phyloP scores from a whole-genome alignment of 2,329 filamentous ascomycete genomes.

The Pyrenophora seminiperda region DNA sequence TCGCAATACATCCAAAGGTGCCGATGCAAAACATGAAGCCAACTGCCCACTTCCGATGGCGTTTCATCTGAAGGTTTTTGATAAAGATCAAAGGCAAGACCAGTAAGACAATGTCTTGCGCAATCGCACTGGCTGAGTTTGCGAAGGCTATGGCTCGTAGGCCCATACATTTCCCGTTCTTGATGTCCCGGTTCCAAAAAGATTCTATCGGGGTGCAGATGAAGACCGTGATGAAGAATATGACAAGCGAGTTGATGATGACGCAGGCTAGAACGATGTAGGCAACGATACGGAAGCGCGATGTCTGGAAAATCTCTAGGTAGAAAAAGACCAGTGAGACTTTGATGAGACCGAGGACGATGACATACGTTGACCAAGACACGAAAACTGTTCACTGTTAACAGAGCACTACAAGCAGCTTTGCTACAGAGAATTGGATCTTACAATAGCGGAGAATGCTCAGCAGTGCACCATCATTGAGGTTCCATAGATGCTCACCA shows the following conservation, averaged over 20 bases:
- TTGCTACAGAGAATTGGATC: background rate
- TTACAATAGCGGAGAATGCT: constrained; percentile 20
- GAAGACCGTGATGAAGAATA: constrained; percentile 30
- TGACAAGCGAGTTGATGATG: constrained; percentile 19
- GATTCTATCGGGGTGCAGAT: constrained; percentile 29
- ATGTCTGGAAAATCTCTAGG: constrained; percentile 35
- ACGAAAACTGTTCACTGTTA: constrained; percentile 21
- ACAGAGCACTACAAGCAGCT: background rate
- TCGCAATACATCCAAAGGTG: constrained; percentile 35
- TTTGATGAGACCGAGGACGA: constrained; percentile 33
- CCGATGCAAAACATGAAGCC: constrained; percentile 36
- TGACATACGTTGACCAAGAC: constrained; percentile 25
- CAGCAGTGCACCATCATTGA: constrained; percentile 15
- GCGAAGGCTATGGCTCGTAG: constrained; percentile 28
- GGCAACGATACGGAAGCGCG: constrained; percentile 20
- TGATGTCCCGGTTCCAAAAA: constrained; percentile 37
- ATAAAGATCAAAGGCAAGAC: constrained; percentile 31
- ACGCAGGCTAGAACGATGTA: constrained; percentile 25
- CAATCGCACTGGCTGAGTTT: constrained; percentile 31
- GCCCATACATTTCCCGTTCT: constrained; percentile 31
- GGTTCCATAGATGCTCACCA: constrained; percentile 30
- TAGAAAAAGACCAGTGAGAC: constrained; percentile 35
- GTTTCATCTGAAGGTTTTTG: constrained; percentile 29
- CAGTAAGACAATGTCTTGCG: constrained; percentile 34
- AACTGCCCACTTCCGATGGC: constrained; percentile 28